Percentiles rank a stretch among this genome's conserved stretches.
These are phyloP conservation scores for Terfezia boudieri DNA, from an alignment of 495 filamentous ascomycete species.

Conservation along the genomic window DNA sequence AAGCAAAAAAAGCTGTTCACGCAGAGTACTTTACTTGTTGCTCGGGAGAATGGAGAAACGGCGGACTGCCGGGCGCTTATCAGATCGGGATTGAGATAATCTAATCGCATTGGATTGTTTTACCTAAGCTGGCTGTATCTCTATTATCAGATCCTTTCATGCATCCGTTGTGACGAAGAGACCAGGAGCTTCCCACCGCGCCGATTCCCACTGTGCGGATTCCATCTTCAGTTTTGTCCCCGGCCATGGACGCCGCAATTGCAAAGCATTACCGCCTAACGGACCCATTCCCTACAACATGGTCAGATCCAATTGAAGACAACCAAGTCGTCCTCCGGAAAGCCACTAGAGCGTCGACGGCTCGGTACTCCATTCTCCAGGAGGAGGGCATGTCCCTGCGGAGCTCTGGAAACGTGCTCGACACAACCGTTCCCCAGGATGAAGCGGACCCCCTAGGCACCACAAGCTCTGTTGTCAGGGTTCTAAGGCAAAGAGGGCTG, in stretches of 20 bases:
- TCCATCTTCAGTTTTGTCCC: constrained; percentile 21
- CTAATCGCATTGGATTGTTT: too few species aligned
- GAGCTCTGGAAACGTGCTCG: constrained; percentile 7
- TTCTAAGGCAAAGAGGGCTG: constrained; percentile 50
- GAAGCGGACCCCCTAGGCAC: constrained; percentile 76
- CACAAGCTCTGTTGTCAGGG: constrained; percentile 59
- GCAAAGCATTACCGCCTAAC: constrained; percentile 76
- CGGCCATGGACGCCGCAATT: constrained; percentile 30
- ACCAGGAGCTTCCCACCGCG: too few species aligned
- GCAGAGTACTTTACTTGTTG: too few species aligned
- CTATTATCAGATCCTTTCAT: too few species aligned
- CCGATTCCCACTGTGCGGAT: constrained; percentile 20
- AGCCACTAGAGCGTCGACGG: constrained; percentile 11
- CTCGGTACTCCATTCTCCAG: constrained; percentile 17
- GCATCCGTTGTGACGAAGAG: too few species aligned
- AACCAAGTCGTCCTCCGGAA: constrained; percentile 5
- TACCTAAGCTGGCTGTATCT: too few species aligned
- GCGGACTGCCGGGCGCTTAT: too few species aligned
- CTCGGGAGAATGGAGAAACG: too few species aligned
- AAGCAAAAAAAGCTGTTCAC: too few species aligned
- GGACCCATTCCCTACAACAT: constrained; percentile 38
- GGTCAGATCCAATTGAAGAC: constrained; percentile 13
- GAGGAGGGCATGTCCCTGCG: constrained; percentile 51
- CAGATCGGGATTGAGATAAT: too few species aligned
- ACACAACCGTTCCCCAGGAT: constrained; percentile 44